A percentile compares a stretch with the other conserved stretches of the same genome.
Conservation (phyloP, 352 stramenopile species). For the Phytophthora palmivora region DNA sequence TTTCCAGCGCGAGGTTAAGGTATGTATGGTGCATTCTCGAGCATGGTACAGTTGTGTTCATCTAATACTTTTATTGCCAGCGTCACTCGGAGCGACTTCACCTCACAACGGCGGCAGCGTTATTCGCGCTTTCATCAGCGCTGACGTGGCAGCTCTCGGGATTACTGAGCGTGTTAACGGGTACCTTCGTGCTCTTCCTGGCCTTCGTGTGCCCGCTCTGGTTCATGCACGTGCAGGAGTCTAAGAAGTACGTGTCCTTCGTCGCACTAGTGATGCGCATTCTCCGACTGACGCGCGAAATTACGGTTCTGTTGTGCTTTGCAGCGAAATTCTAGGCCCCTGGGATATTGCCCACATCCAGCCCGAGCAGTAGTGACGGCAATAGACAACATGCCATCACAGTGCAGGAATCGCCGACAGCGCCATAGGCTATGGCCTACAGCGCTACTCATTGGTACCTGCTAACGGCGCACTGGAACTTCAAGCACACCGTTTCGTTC, state of each 20-base stretch:
- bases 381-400: background rate
- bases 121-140: slow-evolving; percentile 78
- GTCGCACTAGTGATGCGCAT: slow-evolving; percentile 17
- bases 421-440: no score
- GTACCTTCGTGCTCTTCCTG: slow-evolving; percentile 82
- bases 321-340: slow-evolving; percentile 87
- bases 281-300: slow-evolving; percentile 28
- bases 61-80: slow-evolving; percentile 24
- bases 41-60: slow-evolving; percentile 3
- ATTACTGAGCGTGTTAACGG: slow-evolving; percentile 66
- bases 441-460: slow-evolving; percentile 8
- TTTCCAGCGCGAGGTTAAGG: slow-evolving; percentile 86
- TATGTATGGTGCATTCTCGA: slow-evolving; percentile 32
- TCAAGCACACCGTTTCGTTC: slow-evolving; percentile 41
- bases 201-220: slow-evolving; percentile 88
- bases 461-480: slow-evolving; percentile 25
- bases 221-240: slow-evolving; percentile 92
- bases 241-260: slow-evolving; percentile 86
- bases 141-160: slow-evolving; percentile 81
- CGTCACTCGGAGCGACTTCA: slow-evolving; percentile 75
- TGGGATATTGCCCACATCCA: slow-evolving; percentile 93
- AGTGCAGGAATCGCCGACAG: background rate
- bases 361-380: slow-evolving; percentile 52
- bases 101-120: slow-evolving; percentile 63
- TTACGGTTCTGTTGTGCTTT: slow-evolving; percentile 26